Conservation (phyloP, 192 early-diverging fungal genomes). For the Endogone sp. region DNA sequence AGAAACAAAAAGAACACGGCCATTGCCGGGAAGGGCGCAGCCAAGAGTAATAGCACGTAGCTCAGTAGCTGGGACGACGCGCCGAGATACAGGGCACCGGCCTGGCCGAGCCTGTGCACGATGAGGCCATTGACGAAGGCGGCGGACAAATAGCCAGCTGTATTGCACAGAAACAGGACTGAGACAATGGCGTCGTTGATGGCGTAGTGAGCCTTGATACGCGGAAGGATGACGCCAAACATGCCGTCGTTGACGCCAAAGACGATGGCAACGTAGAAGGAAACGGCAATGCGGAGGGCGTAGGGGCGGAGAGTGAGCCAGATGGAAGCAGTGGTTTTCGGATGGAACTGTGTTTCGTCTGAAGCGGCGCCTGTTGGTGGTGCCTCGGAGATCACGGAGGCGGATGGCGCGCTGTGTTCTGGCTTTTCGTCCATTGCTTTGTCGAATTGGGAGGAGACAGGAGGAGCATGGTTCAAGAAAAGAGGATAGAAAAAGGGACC, state of each 20-base stretch:
- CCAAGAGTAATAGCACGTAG: slow-evolving; percentile 16
- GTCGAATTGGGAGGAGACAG: too few species aligned
- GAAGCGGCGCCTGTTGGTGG: too few species aligned
- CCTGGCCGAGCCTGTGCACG: slow-evolving; percentile 13
- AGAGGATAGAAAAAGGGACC: too few species aligned
- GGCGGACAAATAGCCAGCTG: slow-evolving; percentile 16
- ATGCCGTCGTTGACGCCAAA: slow-evolving; percentile 20
- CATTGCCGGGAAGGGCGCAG: slow-evolving; percentile 22
- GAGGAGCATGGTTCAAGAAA: too few species aligned
- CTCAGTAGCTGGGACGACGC: not conserved
- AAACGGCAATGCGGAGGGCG: not conserved
- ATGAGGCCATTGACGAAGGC: slow-evolving; percentile 21
- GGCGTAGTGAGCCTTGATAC: slow-evolving; percentile 21
- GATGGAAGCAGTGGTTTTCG: not conserved
- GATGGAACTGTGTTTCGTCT: too few species aligned
- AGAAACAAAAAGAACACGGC: slow-evolving; percentile 14
- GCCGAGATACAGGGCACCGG: slow-evolving; percentile 12
- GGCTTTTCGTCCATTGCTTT: too few species aligned
- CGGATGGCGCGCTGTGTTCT: too few species aligned
- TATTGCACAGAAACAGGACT: slow-evolving; percentile 16
- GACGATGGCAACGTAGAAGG: not conserved
- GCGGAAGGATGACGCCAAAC: slow-evolving; percentile 25
- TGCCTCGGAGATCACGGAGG: too few species aligned
- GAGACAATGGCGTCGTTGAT: slow-evolving; percentile 20
- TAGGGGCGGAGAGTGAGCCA: not conserved